A percentile compares a stretch with the other conserved stretches of the same genome.
These are phyloP conservation scores for Salix suchowensis DNA, from an alignment of 345 rosid genomes.

Conservation along the genomic window DNA sequence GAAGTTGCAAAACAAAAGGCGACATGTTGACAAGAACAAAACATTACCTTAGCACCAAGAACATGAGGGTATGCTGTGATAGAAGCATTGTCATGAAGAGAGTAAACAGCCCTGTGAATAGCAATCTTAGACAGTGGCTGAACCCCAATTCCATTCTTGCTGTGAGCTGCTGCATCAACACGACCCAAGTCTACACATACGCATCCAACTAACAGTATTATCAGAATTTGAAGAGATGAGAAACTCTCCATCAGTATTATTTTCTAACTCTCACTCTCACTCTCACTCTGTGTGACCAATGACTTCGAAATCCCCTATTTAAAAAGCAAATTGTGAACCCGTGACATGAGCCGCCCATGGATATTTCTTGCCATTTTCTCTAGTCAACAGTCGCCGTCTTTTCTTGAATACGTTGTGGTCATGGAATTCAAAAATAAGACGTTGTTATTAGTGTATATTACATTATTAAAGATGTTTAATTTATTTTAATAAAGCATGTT, in stretches of 20 bases:
- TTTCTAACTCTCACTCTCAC: no score
- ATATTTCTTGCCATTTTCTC: background rate
- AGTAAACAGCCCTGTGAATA: slow-evolving; percentile 16
- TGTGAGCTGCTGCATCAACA: background rate
- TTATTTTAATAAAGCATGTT: no score
- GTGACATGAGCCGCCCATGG: background rate
- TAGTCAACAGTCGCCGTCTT: background rate
- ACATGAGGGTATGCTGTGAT: slow-evolving; percentile 13
- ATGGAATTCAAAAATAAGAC: no score
- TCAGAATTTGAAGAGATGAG: no score
- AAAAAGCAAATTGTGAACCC: background rate
- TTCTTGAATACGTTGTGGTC: no score
- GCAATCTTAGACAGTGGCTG: slow-evolving; percentile 25
- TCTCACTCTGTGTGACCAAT: no score
- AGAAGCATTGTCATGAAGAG: slow-evolving; percentile 24
- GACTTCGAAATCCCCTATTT: no score
- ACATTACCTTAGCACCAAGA: slow-evolving; percentile 16
- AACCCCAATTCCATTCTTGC: background rate
- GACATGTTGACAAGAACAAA: background rate
- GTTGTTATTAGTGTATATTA: no score
- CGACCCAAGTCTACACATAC: background rate
- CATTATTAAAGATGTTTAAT: no score
- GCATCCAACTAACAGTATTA: background rate
- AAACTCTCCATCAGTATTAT: no score
- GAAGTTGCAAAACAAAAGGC: background rate